A percentile compares a stretch with the other conserved stretches of the same genome.
Conservation (phyloP, 805 yeast genomes). For the Pichia exigua region DNA sequence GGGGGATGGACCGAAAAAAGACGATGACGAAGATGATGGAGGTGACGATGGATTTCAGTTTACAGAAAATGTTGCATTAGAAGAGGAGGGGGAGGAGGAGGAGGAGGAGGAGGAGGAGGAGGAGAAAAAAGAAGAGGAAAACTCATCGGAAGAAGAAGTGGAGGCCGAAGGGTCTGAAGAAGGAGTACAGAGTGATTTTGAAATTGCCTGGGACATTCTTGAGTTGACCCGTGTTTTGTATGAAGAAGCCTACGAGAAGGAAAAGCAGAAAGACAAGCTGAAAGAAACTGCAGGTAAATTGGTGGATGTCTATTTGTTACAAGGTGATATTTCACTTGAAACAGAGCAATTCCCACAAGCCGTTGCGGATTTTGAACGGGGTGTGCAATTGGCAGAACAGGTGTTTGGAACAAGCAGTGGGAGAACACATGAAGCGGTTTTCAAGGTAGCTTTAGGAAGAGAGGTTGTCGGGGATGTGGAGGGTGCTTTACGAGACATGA, state of each 20-base stretch:
- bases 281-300: slow-evolving; percentile 26
- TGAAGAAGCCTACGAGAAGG: slow-evolving; percentile 6
- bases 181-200: slow-evolving; percentile 59
- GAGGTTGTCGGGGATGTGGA: slow-evolving; percentile 58
- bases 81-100: slow-evolving; percentile 22
- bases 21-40: slow-evolving; percentile 4
- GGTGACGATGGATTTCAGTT: slow-evolving; percentile 25
- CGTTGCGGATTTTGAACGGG: slow-evolving; percentile 52
- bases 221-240: slow-evolving; percentile 63
- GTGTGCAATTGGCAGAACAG: slow-evolving; percentile 46
- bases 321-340: slow-evolving; percentile 88
- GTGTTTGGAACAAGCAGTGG: slow-evolving; percentile 47
- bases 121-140: slow-evolving; percentile 13
- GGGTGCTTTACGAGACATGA: slow-evolving; percentile 31
- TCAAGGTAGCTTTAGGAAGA: slow-evolving; percentile 68
- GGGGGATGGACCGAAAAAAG: not conserved
- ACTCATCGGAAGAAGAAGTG: slow-evolving; percentile 8
- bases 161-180: slow-evolving; percentile 21
- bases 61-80: slow-evolving; percentile 7
- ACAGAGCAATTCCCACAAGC: slow-evolving; percentile 83
- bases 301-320: slow-evolving; percentile 65
- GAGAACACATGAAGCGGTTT: slow-evolving; percentile 69
- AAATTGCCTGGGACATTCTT: slow-evolving; percentile 80
- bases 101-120: slow-evolving; percentile 25
- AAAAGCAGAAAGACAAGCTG: too few relatives aligned